Conservation (phyloP, 805 yeast species). For the Metschnikowia gelsemii region DNA sequence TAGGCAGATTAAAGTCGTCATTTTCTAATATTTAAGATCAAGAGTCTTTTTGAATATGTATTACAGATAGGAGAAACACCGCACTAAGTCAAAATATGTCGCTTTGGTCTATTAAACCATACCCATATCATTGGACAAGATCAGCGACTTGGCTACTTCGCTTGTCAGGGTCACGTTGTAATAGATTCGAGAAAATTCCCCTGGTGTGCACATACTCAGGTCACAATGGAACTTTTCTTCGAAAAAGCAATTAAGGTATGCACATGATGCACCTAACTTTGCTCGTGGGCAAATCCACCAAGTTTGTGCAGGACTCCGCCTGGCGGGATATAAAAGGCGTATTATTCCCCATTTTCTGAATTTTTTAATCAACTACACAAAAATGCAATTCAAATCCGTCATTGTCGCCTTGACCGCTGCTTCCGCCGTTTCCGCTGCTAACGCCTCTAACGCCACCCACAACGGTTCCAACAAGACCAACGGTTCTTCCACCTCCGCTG, state of each 20-base stretch:
- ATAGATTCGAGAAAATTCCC: conserved; percentile 6
- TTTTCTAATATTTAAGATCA: too few relatives aligned
- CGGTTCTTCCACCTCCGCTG: conserved; percentile 24
- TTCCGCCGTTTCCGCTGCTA: conserved; percentile 36
- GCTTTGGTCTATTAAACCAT: too few relatives aligned
- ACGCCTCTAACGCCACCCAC: conserved; percentile 22
- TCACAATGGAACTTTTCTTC: conserved; percentile 4
- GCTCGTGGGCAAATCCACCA: conserved; percentile 4
- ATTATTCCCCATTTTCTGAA: not conserved
- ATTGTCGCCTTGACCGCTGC: conserved; percentile 40
- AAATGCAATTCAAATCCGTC: conserved; percentile 42
- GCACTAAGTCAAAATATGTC: too few relatives aligned
- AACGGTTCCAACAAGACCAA: conserved; percentile 23
- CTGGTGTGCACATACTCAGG: conserved; percentile 2
- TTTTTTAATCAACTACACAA: conserved; percentile 6
- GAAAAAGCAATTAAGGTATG: conserved; percentile 7
- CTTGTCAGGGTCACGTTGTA: not conserved
- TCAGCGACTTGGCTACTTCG: not conserved
- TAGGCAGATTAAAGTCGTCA: not conserved
- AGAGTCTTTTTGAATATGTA: too few relatives aligned
- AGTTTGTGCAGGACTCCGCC: conserved; percentile 11
- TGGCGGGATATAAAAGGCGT: conserved; percentile 13
- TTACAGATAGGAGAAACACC: too few relatives aligned
- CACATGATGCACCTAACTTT: conserved; percentile 9
- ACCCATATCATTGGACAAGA: too few relatives aligned